Evolutionary conservation across 2,329 filamentous ascomycete genomes (phyloP).

Genomic region (Proliferodiscus dingleyae): DNA sequence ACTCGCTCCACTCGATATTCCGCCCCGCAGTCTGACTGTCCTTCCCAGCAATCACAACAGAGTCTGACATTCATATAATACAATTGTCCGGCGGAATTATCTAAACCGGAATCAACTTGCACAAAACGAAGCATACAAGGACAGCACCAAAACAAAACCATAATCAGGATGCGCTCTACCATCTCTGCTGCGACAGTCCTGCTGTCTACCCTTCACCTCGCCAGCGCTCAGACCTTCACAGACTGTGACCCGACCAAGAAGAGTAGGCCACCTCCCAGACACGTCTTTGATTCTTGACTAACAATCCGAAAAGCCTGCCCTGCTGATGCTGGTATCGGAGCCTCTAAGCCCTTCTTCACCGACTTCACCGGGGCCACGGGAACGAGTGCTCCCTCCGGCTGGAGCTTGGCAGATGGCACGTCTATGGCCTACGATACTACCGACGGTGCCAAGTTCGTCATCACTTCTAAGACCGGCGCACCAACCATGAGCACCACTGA

Average conservation of each 20-base stretch:
- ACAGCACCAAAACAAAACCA: background rate
- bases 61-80: background rate
- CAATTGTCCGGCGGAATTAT: too few relatives aligned
- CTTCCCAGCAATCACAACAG: background rate
- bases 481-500: constrained; percentile 42
- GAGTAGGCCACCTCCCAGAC: constrained; percentile 16
- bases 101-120: too few relatives aligned
- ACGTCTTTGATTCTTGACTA: constrained; percentile 9
- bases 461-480: constrained; percentile 42
- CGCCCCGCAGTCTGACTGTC: background rate
- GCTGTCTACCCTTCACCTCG: constrained; percentile 18
- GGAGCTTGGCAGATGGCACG: constrained; percentile 49
- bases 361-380: constrained; percentile 41
- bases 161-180: constrained; percentile 21
- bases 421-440: constrained; percentile 34
- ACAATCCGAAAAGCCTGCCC: constrained; percentile 33
- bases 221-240: constrained; percentile 41
- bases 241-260: constrained; percentile 40
- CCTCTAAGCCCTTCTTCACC: constrained; percentile 30
- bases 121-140: too few relatives aligned
- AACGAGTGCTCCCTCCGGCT: constrained; percentile 39
- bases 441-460: constrained; percentile 45
- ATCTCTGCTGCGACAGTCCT: constrained; percentile 17
- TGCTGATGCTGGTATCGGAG: constrained; percentile 38
- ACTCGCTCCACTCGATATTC: background rate